A percentile compares a stretch with the other conserved stretches of the same genome.
Conservation (phyloP, 225 moss, liverwort and hornwort genomes). For the Polytrichum commune region DNA sequence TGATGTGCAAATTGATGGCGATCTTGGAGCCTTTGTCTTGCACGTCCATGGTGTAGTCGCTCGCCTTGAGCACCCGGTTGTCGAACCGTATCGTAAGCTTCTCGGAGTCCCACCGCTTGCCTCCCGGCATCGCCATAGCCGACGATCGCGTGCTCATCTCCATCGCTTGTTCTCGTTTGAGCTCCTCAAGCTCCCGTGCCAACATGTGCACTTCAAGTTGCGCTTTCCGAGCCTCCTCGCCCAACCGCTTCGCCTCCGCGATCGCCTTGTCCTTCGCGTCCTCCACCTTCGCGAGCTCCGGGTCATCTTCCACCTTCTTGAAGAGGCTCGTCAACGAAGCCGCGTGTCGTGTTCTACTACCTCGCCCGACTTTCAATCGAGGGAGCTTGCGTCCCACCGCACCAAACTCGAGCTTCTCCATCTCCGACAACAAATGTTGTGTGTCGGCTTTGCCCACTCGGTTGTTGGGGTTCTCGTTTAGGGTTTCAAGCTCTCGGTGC, state of each 20-base stretch:
- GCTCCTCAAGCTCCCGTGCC: constrained; percentile 4
- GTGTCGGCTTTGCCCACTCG: background rate
- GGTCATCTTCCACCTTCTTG: no score
- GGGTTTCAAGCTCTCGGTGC: background rate
- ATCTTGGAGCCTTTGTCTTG: constrained; percentile 9
- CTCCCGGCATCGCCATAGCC: background rate
- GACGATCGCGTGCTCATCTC: background rate
- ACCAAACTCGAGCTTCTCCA: constrained; percentile 8
- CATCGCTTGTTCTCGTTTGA: background rate
- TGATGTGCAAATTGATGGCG: constrained; percentile 3
- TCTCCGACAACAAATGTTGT: background rate
- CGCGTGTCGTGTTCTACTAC: no score
- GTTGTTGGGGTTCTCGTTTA: background rate
- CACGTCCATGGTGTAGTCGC: constrained; percentile 7
- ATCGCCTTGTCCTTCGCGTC: background rate
- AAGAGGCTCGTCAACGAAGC: no score
- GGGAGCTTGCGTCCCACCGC: background rate
- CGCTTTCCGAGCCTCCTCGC: background rate
- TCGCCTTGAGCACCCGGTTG: background rate
- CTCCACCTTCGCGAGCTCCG: background rate
- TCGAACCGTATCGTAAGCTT: background rate
- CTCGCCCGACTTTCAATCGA: no score
- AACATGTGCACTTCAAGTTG: background rate
- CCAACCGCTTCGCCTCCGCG: background rate
- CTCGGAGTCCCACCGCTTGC: constrained; percentile 7